A percentile compares a stretch with the other conserved stretches of the same genome.
phyloP scores from a whole-genome alignment of 2,329 filamentous ascomycete genomes.

The Myriosclerotinia curreyana region DNA sequence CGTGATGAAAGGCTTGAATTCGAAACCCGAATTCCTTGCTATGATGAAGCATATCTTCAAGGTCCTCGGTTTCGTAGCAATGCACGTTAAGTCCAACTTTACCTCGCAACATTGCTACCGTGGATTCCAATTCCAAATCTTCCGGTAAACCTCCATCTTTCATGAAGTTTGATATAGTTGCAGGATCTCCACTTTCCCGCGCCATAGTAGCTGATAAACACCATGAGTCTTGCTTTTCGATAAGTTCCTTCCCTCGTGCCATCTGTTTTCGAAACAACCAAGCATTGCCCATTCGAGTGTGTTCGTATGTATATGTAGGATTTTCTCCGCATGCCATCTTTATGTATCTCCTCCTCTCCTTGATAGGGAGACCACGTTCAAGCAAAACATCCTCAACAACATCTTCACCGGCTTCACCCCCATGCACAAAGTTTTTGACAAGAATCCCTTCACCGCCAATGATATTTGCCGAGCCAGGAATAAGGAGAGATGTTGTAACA shows the following conservation, averaged over 20 bases:
- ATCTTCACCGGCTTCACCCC: constrained; percentile 41
- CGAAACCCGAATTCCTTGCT: constrained; percentile 45
- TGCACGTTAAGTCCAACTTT: constrained; percentile 46
- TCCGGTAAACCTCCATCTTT: constrained; percentile 35
- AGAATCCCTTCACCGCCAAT: constrained; percentile 47
- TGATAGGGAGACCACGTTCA: constrained; percentile 41
- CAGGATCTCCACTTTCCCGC: constrained; percentile 27
- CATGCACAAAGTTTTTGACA: constrained; percentile 43
- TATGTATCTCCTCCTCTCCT: constrained; percentile 42
- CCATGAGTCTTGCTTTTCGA: constrained; percentile 42
- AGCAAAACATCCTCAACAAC: constrained; percentile 45
- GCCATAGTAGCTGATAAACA: constrained; percentile 35
- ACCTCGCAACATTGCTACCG: constrained; percentile 44
- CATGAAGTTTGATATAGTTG: constrained; percentile 29
- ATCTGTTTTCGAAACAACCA: constrained; percentile 44
- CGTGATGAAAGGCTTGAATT: constrained; percentile 45
- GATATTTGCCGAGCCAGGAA: constrained; percentile 46
- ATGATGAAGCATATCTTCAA: constrained; percentile 45
- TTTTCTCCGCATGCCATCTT: constrained; percentile 50
- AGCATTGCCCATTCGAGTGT: constrained; percentile 44
- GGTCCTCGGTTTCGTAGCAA: constrained; percentile 46
- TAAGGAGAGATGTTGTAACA: constrained; percentile 46
- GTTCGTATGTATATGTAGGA: constrained; percentile 41
- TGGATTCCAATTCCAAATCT: constrained; percentile 44
- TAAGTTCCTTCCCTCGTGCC: constrained; percentile 40